Percentiles rank a stretch among this genome's conserved stretches.
Conservation (phyloP, 2,329 filamentous ascomycete species). For the Cryphonectria naterciae region DNA sequence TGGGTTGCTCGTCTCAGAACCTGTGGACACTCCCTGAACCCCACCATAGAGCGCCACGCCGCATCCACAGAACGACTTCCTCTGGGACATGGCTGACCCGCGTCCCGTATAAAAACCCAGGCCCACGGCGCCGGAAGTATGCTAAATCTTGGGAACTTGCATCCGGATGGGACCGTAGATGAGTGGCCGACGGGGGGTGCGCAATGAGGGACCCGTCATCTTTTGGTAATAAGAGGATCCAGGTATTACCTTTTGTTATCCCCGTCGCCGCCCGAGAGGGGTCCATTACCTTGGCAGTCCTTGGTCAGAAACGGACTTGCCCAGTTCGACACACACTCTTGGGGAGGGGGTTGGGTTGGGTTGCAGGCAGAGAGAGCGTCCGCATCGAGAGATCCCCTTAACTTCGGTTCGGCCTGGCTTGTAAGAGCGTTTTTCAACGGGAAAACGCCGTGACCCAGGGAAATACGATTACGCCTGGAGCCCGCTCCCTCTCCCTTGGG, state of each 20-base stretch:
- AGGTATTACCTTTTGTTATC: neutral
- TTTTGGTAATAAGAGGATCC: neutral
- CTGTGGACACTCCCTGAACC: neutral
- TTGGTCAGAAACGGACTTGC: neutral
- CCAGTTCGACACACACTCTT: neutral
- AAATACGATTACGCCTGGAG: slow-evolving; percentile 4
- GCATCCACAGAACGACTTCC: neutral
- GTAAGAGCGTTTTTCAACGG: neutral
- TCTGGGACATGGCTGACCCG: neutral
- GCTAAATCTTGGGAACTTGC: slow-evolving; percentile 3
- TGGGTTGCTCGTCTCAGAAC: neutral
- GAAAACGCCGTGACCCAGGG: neutral
- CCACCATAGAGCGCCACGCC: neutral
- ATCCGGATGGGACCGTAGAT: neutral
- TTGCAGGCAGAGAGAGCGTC: neutral
- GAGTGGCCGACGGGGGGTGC: neutral
- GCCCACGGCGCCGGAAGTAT: slow-evolving; percentile 2
- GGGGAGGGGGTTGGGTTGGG: neutral
- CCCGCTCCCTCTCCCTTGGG: neutral
- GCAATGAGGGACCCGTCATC: neutral
- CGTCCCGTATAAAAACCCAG: neutral
- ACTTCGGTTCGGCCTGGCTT: slow-evolving; percentile 6
- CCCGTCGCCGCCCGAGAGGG: neutral
- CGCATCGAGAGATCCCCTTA: neutral
- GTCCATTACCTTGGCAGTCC: neutral